Conservation (phyloP, 2,329 filamentous ascomycete species). For the Pseudonectria foliicola region DNA sequence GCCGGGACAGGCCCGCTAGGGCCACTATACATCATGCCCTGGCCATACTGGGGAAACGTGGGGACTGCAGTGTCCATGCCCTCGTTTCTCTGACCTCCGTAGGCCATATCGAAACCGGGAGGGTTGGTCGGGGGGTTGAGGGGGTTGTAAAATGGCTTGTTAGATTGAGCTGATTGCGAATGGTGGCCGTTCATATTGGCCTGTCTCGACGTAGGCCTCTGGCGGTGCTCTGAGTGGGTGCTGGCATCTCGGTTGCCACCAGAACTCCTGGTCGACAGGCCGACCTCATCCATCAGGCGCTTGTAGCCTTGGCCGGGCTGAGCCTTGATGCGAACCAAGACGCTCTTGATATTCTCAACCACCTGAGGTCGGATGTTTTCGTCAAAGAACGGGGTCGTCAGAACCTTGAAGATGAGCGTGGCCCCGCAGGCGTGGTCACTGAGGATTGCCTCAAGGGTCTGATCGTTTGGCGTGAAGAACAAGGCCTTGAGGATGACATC, state of each 20-base stretch:
- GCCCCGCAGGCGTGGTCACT: constrained; percentile 87
- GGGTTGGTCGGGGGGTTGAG: constrained; percentile 34
- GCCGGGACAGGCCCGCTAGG: constrained; percentile 39
- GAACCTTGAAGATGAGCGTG: constrained; percentile 95
- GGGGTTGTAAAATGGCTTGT: constrained; percentile 47
- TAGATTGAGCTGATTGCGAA: constrained; percentile 33
- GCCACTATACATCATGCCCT: constrained; percentile 45
- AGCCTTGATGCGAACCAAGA: constrained; percentile 83
- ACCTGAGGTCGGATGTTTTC: constrained; percentile 83
- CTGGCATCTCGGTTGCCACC: constrained; percentile 37
- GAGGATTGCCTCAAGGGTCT: constrained; percentile 81
- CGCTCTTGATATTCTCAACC: constrained; percentile 84
- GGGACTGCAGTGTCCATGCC: constrained; percentile 42
- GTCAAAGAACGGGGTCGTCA: constrained; percentile 96
- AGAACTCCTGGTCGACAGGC: constrained; percentile 62
- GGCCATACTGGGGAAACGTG: constrained; percentile 44
- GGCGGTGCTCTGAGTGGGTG: constrained; percentile 41
- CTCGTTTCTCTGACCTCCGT: constrained; percentile 45
- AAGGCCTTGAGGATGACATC: constrained; percentile 84
- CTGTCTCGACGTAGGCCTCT: constrained; percentile 51
- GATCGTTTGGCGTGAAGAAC: constrained; percentile 85
- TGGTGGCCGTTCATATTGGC: constrained; percentile 38
- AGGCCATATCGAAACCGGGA: constrained; percentile 45
- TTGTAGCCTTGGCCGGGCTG: constrained; percentile 96
- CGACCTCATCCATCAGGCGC: constrained; percentile 96